Percentiles rank a stretch among this genome's conserved stretches.
These are phyloP conservation scores for Tarenaya hassleriana DNA, from an alignment of 345 rosid species.

Conservation along the genomic window DNA sequence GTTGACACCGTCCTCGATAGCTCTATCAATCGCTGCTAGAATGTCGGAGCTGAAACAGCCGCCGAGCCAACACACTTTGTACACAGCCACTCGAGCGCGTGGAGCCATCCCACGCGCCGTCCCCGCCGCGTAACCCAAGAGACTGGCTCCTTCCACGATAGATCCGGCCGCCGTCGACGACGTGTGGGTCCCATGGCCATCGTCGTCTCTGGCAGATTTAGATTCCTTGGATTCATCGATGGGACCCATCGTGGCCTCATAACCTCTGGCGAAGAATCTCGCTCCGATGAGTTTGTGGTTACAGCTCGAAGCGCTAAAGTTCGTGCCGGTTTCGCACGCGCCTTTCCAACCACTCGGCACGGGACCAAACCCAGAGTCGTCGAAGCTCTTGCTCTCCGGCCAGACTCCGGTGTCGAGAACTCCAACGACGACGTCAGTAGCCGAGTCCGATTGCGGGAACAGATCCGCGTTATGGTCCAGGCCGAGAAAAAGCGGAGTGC, in stretches of 20 bases:
- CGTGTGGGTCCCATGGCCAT: conserved; percentile 69
- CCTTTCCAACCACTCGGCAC: conserved; percentile 54
- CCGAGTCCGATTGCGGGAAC: conserved; percentile 28
- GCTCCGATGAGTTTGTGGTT: conserved; percentile 63
- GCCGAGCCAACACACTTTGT: conserved; percentile 51
- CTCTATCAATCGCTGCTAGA: conserved; percentile 50
- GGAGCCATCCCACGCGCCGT: conserved; percentile 64
- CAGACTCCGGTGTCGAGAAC: conserved; percentile 55
- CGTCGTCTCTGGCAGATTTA: conserved; percentile 51
- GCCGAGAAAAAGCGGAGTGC: conserved; percentile 58
- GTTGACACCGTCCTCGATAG: conserved; percentile 48
- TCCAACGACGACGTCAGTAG: conserved; percentile 42
- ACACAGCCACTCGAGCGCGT: conserved; percentile 48
- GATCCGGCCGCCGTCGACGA: conserved; percentile 72
- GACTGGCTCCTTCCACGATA: conserved; percentile 46
- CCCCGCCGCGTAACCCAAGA: conserved; percentile 56
- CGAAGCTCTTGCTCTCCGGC: conserved; percentile 53
- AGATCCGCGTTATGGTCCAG: conserved; percentile 29
- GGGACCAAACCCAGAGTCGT: conserved; percentile 43
- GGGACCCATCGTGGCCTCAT: conserved; percentile 47
- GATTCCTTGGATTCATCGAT: conserved; percentile 49
- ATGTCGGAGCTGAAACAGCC: conserved; percentile 59
- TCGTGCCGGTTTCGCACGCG: conserved; percentile 49
- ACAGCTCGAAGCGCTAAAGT: conserved; percentile 38
- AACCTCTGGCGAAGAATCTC: conserved; percentile 43